These are phyloP conservation scores for Penicillium mononematosum DNA, from an alignment of 495 filamentous ascomycete genomes.

Conservation along the genomic window DNA sequence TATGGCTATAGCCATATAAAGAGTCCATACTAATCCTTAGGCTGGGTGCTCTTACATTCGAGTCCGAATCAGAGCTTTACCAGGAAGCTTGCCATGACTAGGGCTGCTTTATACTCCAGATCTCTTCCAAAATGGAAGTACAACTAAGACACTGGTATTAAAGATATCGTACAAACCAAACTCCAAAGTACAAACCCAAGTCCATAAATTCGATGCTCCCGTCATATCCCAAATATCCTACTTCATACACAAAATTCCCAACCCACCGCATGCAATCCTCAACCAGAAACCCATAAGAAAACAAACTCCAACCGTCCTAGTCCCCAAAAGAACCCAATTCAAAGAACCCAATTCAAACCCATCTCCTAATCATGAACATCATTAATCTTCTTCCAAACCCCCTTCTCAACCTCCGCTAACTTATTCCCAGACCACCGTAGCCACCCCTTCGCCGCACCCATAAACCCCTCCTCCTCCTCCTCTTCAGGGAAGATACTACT, in stretches of 20 bases:
- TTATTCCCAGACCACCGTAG: constrained; percentile 59
- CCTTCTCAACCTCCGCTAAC: constrained; percentile 61
- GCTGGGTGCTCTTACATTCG: background rate
- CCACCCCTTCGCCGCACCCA: constrained; percentile 59
- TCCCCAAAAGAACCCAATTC: background rate
- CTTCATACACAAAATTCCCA: background rate
- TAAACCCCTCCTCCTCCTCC: constrained; percentile 48
- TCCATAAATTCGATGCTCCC: background rate
- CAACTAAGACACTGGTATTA: background rate
- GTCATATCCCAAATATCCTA: background rate
- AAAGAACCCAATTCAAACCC: constrained; percentile 3
- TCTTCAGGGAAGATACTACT: constrained; percentile 33
- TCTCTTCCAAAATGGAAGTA: background rate
- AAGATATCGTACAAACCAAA: background rate
- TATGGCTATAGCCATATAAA: no score
- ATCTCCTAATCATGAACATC: constrained; percentile 32
- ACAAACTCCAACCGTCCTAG: background rate
- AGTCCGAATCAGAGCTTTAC: background rate
- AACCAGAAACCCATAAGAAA: background rate
- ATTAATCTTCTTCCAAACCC: constrained; percentile 72
- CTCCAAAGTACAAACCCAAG: constrained; percentile 1
- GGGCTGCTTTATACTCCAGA: background rate
- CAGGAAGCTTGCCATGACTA: background rate
- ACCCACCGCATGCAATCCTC: background rate
- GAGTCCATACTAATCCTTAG: no score